phyloP scores from a whole-genome alignment of 2,329 filamentous ascomycete species.

The Myriosclerotinia scirpicola region DNA sequence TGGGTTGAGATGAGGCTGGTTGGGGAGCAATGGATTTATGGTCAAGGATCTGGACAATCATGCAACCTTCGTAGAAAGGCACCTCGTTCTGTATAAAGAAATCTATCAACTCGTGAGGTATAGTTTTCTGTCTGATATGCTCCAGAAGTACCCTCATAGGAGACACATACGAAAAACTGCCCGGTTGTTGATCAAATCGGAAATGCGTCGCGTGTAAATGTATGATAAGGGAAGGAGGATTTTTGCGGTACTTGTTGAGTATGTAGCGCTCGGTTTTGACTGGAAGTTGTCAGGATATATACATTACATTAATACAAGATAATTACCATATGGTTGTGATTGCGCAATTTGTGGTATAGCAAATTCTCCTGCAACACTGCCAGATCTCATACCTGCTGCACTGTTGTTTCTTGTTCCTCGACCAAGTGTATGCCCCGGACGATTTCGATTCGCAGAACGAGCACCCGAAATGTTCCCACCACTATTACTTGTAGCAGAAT shows the following conservation, averaged over 20 bases:
- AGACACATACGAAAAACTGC: conserved; percentile 87
- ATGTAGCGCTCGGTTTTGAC: conserved; percentile 77
- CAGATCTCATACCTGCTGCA: conserved; percentile 50
- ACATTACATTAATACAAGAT: conserved; percentile 30
- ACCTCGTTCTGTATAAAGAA: conserved; percentile 66
- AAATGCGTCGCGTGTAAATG: conserved; percentile 86
- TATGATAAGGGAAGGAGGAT: conserved; percentile 78
- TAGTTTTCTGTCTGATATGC: conserved; percentile 71
- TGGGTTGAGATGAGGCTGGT: conserved; percentile 57
- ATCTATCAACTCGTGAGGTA: conserved; percentile 86
- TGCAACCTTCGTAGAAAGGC: conserved; percentile 87
- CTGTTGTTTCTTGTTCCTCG: conserved; percentile 52
- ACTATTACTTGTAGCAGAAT: conserved; percentile 49
- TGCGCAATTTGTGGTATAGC: conserved; percentile 44
- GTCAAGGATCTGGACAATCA: conserved; percentile 93
- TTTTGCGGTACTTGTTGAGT: conserved; percentile 72
- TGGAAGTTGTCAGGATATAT: conserved; percentile 40
- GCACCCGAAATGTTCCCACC: conserved; percentile 41
- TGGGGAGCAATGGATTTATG: conserved; percentile 67
- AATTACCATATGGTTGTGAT: conserved; percentile 55
- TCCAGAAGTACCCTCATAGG: conserved; percentile 81
- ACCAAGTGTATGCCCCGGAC: conserved; percentile 47
- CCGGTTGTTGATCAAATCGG: conserved; percentile 80
- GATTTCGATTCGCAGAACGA: conserved; percentile 56
- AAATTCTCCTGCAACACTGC: conserved; percentile 49